These are phyloP conservation scores for Chaetomium fimeti DNA, from an alignment of 495 filamentous ascomycete genomes.

Conservation along the genomic window DNA sequence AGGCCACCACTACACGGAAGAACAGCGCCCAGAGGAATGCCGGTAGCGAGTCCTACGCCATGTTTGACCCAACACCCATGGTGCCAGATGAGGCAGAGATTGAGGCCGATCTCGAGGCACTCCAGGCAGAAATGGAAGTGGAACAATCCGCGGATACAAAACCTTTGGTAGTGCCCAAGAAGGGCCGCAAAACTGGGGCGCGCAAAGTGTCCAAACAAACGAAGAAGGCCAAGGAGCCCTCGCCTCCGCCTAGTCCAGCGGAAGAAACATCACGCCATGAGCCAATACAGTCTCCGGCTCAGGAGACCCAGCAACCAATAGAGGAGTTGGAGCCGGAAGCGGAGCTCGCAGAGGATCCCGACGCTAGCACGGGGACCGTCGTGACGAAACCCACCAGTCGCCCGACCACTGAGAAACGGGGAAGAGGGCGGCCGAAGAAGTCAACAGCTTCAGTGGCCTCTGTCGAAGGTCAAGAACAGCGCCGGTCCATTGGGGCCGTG, in stretches of 20 bases:
- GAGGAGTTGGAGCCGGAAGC: constrained; percentile 33
- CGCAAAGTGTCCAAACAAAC: constrained; percentile 48
- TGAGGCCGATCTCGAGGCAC: constrained; percentile 44
- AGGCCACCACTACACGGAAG: constrained; percentile 34
- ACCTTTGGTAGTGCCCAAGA: constrained; percentile 42
- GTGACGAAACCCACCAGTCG: constrained; percentile 31
- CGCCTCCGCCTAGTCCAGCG: constrained; percentile 19
- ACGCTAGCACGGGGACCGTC: constrained; percentile 46
- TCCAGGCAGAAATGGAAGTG: constrained; percentile 47
- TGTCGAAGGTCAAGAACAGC: constrained; percentile 22
- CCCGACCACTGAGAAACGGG: constrained; percentile 37
- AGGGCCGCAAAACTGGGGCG: constrained; percentile 45
- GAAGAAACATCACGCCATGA: constrained; percentile 28
- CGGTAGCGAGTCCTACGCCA: constrained; percentile 37
- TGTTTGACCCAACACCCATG: constrained; percentile 45
- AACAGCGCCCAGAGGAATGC: constrained; percentile 40
- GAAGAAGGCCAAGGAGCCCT: constrained; percentile 44
- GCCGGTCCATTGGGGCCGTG: constrained; percentile 10
- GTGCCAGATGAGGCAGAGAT: constrained; percentile 48
- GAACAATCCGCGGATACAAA: constrained; percentile 31
- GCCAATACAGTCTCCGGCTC: constrained; percentile 13
- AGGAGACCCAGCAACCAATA: constrained; percentile 31
- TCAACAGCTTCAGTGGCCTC: constrained; percentile 26
- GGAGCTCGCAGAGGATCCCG: constrained; percentile 39
- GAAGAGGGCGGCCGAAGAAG: constrained; percentile 36